Evolutionary conservation across 1,284 basidiomycete genomes (phyloP), one percentile per base, ranked within the genome.

Genomic region (Phellopilus nigrolimitatus): DNA sequence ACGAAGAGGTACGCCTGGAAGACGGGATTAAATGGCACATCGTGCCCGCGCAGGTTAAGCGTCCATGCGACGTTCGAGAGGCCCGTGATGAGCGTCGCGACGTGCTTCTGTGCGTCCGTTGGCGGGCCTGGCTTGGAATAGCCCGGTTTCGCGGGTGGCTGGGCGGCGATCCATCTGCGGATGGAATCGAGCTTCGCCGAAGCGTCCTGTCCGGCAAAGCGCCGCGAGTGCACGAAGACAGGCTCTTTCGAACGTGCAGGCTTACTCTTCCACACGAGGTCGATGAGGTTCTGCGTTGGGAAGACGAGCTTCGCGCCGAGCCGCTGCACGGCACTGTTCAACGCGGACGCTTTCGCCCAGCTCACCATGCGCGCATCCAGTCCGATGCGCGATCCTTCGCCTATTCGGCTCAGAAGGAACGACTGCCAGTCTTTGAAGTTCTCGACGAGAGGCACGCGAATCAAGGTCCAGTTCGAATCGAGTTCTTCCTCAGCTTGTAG

Each of bases 301-400:
- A 80, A 83, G 51, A 84, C 69, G 56, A 85, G 70, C 66, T 84
- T 87, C n/a, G 78, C 79, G 54, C 68, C 70, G 42, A 73, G 70
- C 49, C 69, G 28, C 37, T 67, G 65, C n/a, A 90, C 70, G 56
- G 75, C 74, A 39, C 71, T 63, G 56, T 80, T 84, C 54, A 90
- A 67, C 44, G 73, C 67, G 3, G 75, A 73, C 6, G 85, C 85
- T 57, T 80, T 80, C 61, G 88, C 80, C 61, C 88, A 80, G 2
- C 91, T 80, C 54, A 95, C 73, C 71, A 95, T 84, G 24, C 90
- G 85, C 7, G 93, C 91, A 67, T 97, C 95, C 50, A 97, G 78
- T 10, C 94, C 94, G 50, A 97, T 80, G 56, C 82, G 75, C 22
- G 74, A 63, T 1, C 69, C 68, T 51, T 74, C 69, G 42, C 75